These are phyloP conservation scores for Aspergillus sergii DNA, from an alignment of 2,329 filamentous ascomycete species.

Conservation along the genomic window DNA sequence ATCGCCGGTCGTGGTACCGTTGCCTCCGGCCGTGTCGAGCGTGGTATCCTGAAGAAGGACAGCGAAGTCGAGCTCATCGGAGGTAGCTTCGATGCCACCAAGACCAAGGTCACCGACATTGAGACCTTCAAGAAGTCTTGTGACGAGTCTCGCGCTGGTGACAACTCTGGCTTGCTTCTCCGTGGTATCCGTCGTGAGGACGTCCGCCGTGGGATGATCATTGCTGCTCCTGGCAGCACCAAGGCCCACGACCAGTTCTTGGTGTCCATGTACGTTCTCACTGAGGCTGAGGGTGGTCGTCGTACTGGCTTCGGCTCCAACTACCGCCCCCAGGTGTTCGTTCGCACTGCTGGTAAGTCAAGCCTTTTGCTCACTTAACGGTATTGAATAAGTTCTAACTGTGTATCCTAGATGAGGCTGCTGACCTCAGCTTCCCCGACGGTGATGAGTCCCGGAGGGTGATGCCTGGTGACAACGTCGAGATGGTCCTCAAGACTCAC, in stretches of 20 bases:
- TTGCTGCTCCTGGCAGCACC: conserved; percentile 78
- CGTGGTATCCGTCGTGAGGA: conserved; percentile 97
- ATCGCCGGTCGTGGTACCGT: conserved; percentile 95
- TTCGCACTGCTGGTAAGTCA: conserved; percentile 85
- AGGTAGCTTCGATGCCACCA: conserved; percentile 78
- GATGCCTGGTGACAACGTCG: conserved; percentile 98
- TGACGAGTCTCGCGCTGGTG: conserved; percentile 91
- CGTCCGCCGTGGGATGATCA: conserved; percentile 90
- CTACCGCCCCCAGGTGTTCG: conserved; percentile 95
- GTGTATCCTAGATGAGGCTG: conserved; percentile 59
- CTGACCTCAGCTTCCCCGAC: conserved; percentile 83
- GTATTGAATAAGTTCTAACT: conserved; percentile 5
- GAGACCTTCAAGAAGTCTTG: conserved; percentile 99
- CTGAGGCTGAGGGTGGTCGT: conserved; percentile 96
- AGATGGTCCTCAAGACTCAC: conserved; percentile 89
- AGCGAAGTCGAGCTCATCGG: conserved; percentile 92
- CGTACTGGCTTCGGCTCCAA: conserved; percentile 95
- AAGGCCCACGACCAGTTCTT: conserved; percentile 92
- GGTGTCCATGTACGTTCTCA: conserved; percentile 93
- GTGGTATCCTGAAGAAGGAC: conserved; percentile 90
- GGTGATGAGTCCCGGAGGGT: conserved; percentile 79
- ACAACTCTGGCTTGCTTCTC: conserved; percentile 96
- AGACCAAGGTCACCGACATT: conserved; percentile 99
- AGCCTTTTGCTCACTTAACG: not conserved
- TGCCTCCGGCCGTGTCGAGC: conserved; percentile 95